phyloP scores from a whole-genome alignment of 768 basidiomycete species.

The Serendipita vermifera region DNA sequence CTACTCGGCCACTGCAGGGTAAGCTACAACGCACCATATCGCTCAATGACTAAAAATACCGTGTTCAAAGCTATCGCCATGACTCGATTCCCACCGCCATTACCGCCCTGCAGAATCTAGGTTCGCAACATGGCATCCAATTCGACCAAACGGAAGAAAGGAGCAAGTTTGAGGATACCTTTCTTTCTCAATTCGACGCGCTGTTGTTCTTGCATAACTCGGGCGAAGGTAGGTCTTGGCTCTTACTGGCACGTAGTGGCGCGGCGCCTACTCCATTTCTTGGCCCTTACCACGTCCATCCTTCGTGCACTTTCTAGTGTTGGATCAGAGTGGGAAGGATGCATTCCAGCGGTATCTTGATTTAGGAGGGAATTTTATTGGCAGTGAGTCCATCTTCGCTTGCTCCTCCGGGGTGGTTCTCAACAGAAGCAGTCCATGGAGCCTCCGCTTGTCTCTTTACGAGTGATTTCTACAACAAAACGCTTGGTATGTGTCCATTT shows the following conservation, averaged over 20 bases:
- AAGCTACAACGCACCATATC: not conserved
- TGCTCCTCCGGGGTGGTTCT: too few relatives aligned
- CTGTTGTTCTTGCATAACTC: slow-evolving; percentile 57
- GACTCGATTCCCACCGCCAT: slow-evolving; percentile 66
- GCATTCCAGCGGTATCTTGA: slow-evolving; percentile 55
- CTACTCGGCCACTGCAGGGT: slow-evolving; percentile 43
- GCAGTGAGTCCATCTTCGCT: slow-evolving; percentile 17
- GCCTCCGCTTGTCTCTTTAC: slow-evolving; percentile 48
- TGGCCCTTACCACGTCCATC: too few relatives aligned
- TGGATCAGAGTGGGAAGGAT: slow-evolving; percentile 43
- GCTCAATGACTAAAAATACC: not conserved
- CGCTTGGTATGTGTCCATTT: not conserved
- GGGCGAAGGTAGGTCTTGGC: slow-evolving; percentile 43
- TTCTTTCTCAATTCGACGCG: slow-evolving; percentile 45
- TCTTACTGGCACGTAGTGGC: too few relatives aligned
- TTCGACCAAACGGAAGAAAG: slow-evolving; percentile 58
- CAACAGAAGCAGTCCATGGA: slow-evolving; percentile 35
- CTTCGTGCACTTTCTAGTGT: too few relatives aligned
- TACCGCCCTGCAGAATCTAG: slow-evolving; percentile 36
- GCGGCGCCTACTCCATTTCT: too few relatives aligned
- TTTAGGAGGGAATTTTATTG: slow-evolving; percentile 57
- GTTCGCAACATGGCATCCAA: slow-evolving; percentile 32
- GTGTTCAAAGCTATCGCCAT: slow-evolving; percentile 48
- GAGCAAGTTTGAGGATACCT: slow-evolving; percentile 40
- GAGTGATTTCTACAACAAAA: slow-evolving; percentile 23